Evolutionary conservation across 202 grass and related monocot genomes (phyloP).

Genomic region (Thinopyrum obtusiflorum): DNA sequence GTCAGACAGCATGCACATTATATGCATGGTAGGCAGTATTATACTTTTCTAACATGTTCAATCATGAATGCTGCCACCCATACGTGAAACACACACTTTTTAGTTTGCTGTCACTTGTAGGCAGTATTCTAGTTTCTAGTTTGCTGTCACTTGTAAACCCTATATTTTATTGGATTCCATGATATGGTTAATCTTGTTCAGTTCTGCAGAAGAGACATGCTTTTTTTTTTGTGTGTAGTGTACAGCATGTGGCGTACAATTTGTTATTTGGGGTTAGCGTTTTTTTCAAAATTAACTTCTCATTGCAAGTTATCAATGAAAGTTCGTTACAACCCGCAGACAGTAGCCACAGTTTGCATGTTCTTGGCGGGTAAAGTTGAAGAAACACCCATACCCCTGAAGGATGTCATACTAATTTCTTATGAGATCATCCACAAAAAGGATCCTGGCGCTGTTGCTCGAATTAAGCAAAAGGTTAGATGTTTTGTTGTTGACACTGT

Average conservation of each 20-base stretch:
- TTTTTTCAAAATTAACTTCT: neutral
- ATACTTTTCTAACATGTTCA: slow-evolving; percentile 1
- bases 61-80: neutral
- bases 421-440: slow-evolving; percentile 97
- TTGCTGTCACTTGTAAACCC: neutral
- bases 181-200: slow-evolving; percentile 3
- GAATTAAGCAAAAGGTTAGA: slow-evolving; percentile 86
- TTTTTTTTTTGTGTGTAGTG: neutral
- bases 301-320: neutral
- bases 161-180: neutral
- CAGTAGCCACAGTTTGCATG: slow-evolving; percentile 93
- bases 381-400: slow-evolving; percentile 78
- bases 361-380: slow-evolving; percentile 96
- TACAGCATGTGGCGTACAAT: neutral
- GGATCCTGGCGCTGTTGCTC: slow-evolving; percentile 65
- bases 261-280: neutral
- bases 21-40: slow-evolving; percentile 8
- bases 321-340: slow-evolving; percentile 47
- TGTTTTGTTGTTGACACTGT: neutral
- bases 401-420: slow-evolving; percentile 89
- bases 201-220: neutral
- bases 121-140: neutral
- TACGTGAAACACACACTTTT: neutral
- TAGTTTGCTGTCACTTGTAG: neutral
- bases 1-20: neutral